Evolutionary conservation across 768 basidiomycete species (phyloP).

Genomic region (Pulveroboletus ravenelii): DNA sequence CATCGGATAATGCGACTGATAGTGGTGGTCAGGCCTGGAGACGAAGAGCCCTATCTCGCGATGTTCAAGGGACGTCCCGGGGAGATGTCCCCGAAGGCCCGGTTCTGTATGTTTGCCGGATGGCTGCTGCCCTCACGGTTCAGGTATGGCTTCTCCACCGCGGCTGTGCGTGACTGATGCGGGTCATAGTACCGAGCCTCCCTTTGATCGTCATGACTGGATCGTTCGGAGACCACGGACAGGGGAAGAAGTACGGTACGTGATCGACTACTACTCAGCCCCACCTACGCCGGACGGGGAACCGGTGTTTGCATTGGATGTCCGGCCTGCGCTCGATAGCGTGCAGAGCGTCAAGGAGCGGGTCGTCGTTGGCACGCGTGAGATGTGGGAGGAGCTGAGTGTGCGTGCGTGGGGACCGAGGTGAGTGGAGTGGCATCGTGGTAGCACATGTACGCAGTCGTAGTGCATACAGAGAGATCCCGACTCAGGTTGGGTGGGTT

Average conservation of each 20-base stretch:
- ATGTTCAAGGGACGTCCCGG: slow-evolving; percentile 89
- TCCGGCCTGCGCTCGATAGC: slow-evolving; percentile 90
- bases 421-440: slow-evolving; percentile 7
- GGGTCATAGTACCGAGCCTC: slow-evolving; percentile 69
- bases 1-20: not conserved
- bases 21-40: slow-evolving; percentile 37
- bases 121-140: slow-evolving; percentile 87
- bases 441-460: slow-evolving; percentile 8
- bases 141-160: slow-evolving; percentile 52
- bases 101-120: slow-evolving; percentile 79
- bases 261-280: slow-evolving; percentile 98
- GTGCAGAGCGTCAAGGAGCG: slow-evolving; percentile 72
- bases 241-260: slow-evolving; percentile 85
- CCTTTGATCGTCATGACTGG: slow-evolving; percentile 99
- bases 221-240: slow-evolving; percentile 75
- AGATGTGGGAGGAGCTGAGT: slow-evolving; percentile 51
- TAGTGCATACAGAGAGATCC: slow-evolving; percentile 2
- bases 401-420: slow-evolving; percentile 26
- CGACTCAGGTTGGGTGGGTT: not conserved
- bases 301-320: slow-evolving; percentile 93
- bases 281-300: slow-evolving; percentile 86
- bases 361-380: slow-evolving; percentile 63
- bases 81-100: slow-evolving; percentile 91
- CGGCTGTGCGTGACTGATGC: not conserved
- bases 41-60: slow-evolving; percentile 68